A percentile compares a stretch with the other conserved stretches of the same genome.
Conservation (phyloP, 148 eudicot species). For the Nyssa sinensis region DNA sequence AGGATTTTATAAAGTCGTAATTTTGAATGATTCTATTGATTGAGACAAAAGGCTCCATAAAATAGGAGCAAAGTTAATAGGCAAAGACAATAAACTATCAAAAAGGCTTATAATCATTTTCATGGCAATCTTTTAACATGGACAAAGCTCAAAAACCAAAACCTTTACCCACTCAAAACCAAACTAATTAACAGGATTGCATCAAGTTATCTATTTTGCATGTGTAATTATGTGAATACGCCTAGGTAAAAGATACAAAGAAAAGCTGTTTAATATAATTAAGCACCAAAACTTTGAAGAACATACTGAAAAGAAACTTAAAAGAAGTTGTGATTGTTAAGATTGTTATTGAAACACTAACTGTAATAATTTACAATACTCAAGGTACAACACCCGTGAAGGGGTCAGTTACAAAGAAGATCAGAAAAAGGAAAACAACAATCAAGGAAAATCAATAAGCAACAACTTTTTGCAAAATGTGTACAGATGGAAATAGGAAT, state of each 20-base stretch:
- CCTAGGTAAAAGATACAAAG: background rate
- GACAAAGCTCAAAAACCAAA: background rate
- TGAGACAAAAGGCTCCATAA: background rate
- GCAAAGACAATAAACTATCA: background rate
- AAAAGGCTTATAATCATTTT: background rate
- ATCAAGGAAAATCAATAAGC: slow-evolving; percentile 25
- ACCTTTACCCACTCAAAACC: background rate
- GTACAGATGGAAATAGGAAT: slow-evolving; percentile 41
- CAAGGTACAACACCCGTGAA: slow-evolving; percentile 40
- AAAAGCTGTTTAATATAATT: background rate
- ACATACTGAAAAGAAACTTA: background rate
- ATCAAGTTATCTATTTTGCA: background rate
- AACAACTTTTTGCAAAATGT: slow-evolving; percentile 45
- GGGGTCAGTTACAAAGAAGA: slow-evolving; percentile 41
- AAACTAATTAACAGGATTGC: too few relatives aligned
- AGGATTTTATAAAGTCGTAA: background rate
- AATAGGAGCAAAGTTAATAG: background rate
- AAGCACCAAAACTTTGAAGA: background rate
- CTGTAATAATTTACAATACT: slow-evolving; percentile 59
- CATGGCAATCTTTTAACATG: background rate
- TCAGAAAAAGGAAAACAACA: slow-evolving; percentile 27
- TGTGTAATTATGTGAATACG: background rate
- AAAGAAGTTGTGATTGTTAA: slow-evolving; percentile 13
- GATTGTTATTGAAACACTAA: slow-evolving; percentile 48
- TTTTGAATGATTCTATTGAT: background rate